A percentile compares a stretch with the other conserved stretches of the same genome.
Evolutionary conservation across 2,329 filamentous ascomycete species (phyloP).

Genomic region (Thelonectria rubi): DNA sequence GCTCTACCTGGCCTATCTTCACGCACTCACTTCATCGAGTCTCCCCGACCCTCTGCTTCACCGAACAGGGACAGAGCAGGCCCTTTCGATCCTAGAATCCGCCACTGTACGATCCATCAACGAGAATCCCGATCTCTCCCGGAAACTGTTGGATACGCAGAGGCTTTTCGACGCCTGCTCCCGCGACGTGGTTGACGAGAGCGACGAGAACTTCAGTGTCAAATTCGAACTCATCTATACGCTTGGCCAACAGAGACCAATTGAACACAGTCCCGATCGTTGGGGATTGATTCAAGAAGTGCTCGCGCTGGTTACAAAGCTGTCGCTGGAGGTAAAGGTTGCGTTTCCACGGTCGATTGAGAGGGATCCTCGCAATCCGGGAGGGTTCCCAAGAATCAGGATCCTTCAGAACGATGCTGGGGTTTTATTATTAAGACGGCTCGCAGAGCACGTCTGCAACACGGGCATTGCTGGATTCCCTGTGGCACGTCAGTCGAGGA

Average conservation of each 20-base stretch:
- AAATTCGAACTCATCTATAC: slow-evolving; percentile 72
- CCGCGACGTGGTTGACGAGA: slow-evolving; percentile 71
- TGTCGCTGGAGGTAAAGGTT: slow-evolving; percentile 43
- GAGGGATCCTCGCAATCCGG: slow-evolving; percentile 43
- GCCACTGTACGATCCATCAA: slow-evolving; percentile 53
- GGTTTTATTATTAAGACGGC: slow-evolving; percentile 38
- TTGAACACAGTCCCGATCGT: slow-evolving; percentile 63
- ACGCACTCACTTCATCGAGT: slow-evolving; percentile 63
- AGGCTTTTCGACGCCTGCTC: slow-evolving; percentile 53
- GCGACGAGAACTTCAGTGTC: slow-evolving; percentile 69
- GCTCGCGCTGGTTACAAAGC: slow-evolving; percentile 52
- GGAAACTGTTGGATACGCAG: slow-evolving; percentile 52
- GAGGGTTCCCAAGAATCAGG: slow-evolving; percentile 59
- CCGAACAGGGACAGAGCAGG: slow-evolving; percentile 64
- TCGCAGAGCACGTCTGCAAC: slow-evolving; percentile 57
- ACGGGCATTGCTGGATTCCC: slow-evolving; percentile 55
- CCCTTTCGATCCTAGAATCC: slow-evolving; percentile 58
- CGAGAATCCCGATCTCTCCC: slow-evolving; percentile 40
- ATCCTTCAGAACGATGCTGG: slow-evolving; percentile 52
- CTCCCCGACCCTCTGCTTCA: slow-evolving; percentile 59
- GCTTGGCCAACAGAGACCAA: slow-evolving; percentile 59
- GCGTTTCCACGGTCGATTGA: slow-evolving; percentile 54
- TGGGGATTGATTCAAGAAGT: slow-evolving; percentile 66
- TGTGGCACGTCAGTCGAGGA: slow-evolving; percentile 47
- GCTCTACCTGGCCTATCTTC: slow-evolving; percentile 60